phyloP scores from a whole-genome alignment of 345 rosid species.

The Moricandia moricandioides region DNA sequence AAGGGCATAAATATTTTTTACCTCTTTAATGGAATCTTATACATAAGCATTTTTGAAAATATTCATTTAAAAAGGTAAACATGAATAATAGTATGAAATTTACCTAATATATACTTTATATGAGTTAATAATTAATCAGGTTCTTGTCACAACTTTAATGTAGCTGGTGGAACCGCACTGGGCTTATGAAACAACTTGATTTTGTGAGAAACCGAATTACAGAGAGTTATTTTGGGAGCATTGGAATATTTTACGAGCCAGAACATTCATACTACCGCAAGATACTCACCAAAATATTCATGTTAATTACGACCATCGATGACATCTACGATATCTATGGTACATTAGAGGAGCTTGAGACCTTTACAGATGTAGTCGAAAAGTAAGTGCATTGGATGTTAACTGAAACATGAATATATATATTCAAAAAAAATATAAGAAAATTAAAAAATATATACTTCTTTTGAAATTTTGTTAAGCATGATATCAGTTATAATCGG shows the following conservation, averaged over 20 bases:
- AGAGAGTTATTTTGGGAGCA: conserved; percentile 41
- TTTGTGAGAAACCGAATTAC: conserved; percentile 45
- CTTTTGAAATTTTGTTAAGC: background rate
- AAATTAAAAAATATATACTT: too few relatives aligned
- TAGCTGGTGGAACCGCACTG: conserved; percentile 45
- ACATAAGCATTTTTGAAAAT: too few relatives aligned
- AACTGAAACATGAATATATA: background rate
- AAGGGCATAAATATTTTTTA: too few relatives aligned
- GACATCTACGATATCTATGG: too few relatives aligned
- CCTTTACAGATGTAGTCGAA: too few relatives aligned
- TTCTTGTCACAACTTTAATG: background rate
- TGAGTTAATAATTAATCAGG: background rate
- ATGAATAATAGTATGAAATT: too few relatives aligned
- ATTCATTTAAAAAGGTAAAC: too few relatives aligned
- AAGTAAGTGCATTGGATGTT: background rate
- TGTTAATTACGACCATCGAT: too few relatives aligned
- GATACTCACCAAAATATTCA: conserved; percentile 19
- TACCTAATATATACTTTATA: too few relatives aligned
- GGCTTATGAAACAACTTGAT: conserved; percentile 28
- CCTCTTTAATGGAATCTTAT: too few relatives aligned
- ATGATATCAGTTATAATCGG: background rate
- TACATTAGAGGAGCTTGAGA: too few relatives aligned
- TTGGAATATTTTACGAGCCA: conserved; percentile 10
- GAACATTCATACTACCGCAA: conserved; percentile 17
- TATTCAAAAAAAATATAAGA: background rate